These are phyloP conservation scores for Daldinia childiae DNA, from an alignment of 495 filamentous ascomycete genomes.

Conservation along the genomic window DNA sequence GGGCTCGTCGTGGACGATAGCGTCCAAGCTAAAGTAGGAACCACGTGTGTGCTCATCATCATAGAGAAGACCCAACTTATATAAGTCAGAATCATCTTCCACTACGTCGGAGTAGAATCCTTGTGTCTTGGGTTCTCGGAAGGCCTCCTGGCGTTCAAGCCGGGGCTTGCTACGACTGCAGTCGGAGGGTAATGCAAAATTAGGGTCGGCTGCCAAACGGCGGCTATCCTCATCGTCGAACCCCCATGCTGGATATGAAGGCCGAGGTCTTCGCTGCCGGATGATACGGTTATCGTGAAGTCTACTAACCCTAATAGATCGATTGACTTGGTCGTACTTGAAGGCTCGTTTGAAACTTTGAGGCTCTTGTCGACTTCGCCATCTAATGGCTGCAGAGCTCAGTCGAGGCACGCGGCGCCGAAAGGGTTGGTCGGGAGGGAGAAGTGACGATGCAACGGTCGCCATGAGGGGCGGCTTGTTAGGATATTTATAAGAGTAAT, in stretches of 20 bases:
- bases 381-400: not conserved
- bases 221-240: constrained; percentile 45
- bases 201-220: constrained; percentile 43
- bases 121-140: constrained; percentile 45
- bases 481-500: constrained; percentile 16
- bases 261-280: constrained; percentile 7
- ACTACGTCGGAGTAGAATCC: constrained; percentile 32
- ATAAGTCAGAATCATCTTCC: constrained; percentile 48
- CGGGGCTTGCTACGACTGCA: constrained; percentile 43
- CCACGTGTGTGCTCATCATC: constrained; percentile 51
- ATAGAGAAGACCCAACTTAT: constrained; percentile 53
- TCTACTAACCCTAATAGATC: constrained; percentile 13
- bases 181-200: constrained; percentile 44
- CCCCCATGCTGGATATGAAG: constrained; percentile 11
- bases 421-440: not conserved
- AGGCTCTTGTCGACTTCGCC: not conserved
- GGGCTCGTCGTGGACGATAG: constrained; percentile 48
- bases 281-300: constrained; percentile 2
- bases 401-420: not conserved
- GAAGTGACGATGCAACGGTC: not conserved
- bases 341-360: not conserved
- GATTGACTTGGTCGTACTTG: constrained; percentile 1
- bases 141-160: constrained; percentile 56
- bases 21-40: constrained; percentile 48
- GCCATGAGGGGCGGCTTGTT: constrained; percentile 20